Conservation (phyloP, 2,329 filamentous ascomycete species). For the Ophiosphaerella narmari region DNA sequence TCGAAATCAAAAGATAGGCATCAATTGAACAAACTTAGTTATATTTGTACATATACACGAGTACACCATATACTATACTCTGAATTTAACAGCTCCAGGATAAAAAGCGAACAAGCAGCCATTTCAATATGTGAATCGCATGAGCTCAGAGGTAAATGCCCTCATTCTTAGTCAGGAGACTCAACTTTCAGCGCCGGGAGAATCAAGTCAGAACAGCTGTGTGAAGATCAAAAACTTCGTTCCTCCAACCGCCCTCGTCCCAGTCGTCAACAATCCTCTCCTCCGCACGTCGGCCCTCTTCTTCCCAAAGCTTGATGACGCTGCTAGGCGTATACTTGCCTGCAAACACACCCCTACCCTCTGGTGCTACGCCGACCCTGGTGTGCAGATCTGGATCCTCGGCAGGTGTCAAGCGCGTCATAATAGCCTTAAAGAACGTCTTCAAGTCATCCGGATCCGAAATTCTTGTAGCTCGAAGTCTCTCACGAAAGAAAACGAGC, state of each 20-base stretch:
- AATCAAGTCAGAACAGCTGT: constrained; percentile 34
- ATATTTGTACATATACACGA: constrained; percentile 2
- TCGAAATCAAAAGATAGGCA: background rate
- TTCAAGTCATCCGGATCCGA: constrained; percentile 77
- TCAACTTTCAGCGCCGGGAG: background rate
- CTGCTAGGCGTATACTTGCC: constrained; percentile 88
- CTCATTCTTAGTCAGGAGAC: background rate
- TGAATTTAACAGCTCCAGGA: background rate
- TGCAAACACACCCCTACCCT: constrained; percentile 70
- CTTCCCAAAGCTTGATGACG: constrained; percentile 86
- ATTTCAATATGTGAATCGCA: background rate
- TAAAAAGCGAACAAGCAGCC: background rate
- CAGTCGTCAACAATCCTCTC: constrained; percentile 74
- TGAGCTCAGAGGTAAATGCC: background rate
- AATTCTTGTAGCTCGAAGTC: constrained; percentile 83
- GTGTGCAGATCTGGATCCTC: constrained; percentile 78
- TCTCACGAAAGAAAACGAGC: constrained; percentile 82
- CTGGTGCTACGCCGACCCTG: constrained; percentile 69
- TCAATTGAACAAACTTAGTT: background rate
- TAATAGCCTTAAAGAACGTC: constrained; percentile 81
- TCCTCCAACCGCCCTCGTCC: constrained; percentile 76
- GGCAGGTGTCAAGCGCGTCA: constrained; percentile 73
- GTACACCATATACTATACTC: constrained; percentile 4
- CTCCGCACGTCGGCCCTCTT: constrained; percentile 71
- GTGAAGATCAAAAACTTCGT: constrained; percentile 73